phyloP scores from a whole-genome alignment of 306 rosid species.

The Malus asiatica region DNA sequence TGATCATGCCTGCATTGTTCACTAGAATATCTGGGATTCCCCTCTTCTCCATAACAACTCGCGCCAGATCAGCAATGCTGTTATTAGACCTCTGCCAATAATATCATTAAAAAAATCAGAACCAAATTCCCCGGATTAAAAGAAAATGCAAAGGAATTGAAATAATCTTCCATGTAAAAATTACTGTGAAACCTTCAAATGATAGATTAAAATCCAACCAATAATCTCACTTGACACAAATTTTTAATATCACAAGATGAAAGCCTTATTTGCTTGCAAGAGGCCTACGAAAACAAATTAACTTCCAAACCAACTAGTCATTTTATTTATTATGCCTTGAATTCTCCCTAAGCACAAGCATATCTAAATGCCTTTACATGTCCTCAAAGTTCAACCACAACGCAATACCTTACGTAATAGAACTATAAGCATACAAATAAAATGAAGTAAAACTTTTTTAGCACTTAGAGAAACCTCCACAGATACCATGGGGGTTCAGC shows the following conservation, averaged over 20 bases:
- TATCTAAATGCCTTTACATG: neutral
- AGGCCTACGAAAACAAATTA: too few species aligned
- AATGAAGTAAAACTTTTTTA: neutral
- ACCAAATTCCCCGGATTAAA: neutral
- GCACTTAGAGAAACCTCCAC: neutral
- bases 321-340: neutral
- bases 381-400: neutral
- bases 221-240: neutral
- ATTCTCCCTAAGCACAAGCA: neutral
- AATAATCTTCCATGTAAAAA: neutral
- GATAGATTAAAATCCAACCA: neutral
- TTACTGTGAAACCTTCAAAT: neutral
- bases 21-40: slow-evolving; percentile 72
- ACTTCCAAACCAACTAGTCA: neutral
- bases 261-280: neutral
- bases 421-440: neutral
- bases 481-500: neutral
- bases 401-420: neutral
- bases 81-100: slow-evolving; percentile 40
- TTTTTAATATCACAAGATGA: neutral
- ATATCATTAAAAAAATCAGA: neutral
- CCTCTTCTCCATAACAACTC: slow-evolving; percentile 41
- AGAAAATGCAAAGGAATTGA: neutral
- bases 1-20: slow-evolving; percentile 79
- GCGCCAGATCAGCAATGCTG: slow-evolving; percentile 54